These are phyloP conservation scores for Leptographium lundbergii DNA, from an alignment of 2,329 filamentous ascomycete species.

Conservation along the genomic window DNA sequence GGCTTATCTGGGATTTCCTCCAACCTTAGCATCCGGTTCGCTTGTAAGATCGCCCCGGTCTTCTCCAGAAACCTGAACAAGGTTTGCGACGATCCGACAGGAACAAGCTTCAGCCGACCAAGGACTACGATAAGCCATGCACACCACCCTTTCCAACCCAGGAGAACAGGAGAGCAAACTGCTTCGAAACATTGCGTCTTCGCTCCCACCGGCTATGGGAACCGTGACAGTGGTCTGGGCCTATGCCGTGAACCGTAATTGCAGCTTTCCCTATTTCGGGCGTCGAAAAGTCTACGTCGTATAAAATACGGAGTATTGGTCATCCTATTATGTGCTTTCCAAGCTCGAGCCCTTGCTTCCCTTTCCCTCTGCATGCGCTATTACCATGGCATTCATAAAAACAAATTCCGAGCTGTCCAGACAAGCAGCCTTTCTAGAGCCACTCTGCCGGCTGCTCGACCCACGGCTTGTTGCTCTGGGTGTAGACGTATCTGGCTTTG, in stretches of 20 bases:
- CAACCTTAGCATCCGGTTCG: not conserved
- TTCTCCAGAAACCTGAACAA: not conserved
- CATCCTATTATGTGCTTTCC: too few species aligned
- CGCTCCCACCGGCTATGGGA: too few species aligned
- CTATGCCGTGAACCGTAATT: too few species aligned
- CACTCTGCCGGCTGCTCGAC: constrained; percentile 23
- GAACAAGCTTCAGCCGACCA: not conserved
- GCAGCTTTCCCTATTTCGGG: too few species aligned
- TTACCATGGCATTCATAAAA: not conserved
- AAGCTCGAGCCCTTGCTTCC: not conserved
- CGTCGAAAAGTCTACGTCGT: too few species aligned
- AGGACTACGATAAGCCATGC: not conserved
- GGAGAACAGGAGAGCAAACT: too few species aligned
- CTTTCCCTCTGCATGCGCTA: not conserved
- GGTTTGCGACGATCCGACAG: not conserved
- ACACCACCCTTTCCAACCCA: not conserved
- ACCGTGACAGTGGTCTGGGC: too few species aligned
- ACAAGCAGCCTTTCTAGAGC: constrained; percentile 13
- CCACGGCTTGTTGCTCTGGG: constrained; percentile 40
- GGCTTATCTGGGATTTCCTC: not conserved
- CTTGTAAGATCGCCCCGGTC: not conserved
- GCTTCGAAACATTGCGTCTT: too few species aligned
- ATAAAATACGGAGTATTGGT: too few species aligned
- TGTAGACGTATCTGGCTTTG: constrained; percentile 46
- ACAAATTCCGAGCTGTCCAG: not conserved